Base-by-base conservation (phyloP, 1,139 yeast species). In the Geotrichum carabidarum region DNA sequence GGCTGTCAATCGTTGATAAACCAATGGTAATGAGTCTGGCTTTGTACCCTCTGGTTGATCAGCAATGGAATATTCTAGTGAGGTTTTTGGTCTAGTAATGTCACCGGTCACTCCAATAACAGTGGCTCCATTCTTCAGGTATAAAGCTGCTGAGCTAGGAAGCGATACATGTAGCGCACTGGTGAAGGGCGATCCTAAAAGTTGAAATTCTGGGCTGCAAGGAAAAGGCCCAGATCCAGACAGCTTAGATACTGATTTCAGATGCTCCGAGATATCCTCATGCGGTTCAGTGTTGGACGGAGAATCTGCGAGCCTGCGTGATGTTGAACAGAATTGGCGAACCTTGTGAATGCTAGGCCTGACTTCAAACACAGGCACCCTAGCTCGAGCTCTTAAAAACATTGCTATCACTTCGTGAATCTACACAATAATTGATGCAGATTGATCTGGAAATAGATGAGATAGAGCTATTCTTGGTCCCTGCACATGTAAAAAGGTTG, bases 201-300 rank as follows among this genome's bases (percentile, higher is more conserved):
- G 43, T 22, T 46, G 36, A 31, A 51, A 46, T 15, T 32, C 44
- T 11, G 55, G 51, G n/a, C 34, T 42, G 12, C 32, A 37, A 6
- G 55, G 47, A 22, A 51, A 51, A 8, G 55, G 55, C 9, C 55
- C 55, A 3, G 51, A 36, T 11, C 55, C 55, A 6, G 55, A 51
- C 8, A 51, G 44, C 37, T 46, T 42, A 14, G 55, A 45, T 15
- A 46, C 41, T 4, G 38, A 15, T 18, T 35, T 45, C 9, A 45
- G 37, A 7, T 35, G 48, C 15, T 11, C 40, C 5, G 48, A 45
- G 17, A 45, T 45, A n/a, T 45, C 48, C 4, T 17, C 31, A 12
- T 45, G 34, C 9, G 27, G 38, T 11, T 34, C 34, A 14, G 6
- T n/a, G 40, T 37, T n/a, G 37, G 37, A 11, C 3, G 37, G 2